Base-by-base conservation (phyloP, 805 yeast genomes). In the Nakazawaea wickerhamii region DNA sequence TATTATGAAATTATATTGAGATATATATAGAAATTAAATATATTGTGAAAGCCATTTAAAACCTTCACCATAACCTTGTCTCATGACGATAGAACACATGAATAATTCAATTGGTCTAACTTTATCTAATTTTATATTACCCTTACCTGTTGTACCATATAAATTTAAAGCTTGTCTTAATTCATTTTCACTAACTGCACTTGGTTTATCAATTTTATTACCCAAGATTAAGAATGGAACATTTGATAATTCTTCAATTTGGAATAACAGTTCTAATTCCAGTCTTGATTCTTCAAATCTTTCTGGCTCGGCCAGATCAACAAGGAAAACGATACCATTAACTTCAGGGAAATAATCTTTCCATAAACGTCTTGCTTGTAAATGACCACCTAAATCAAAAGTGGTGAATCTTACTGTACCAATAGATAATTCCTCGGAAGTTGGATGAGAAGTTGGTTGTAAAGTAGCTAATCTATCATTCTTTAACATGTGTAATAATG, bases 271-370 rank as follows among this genome's bases (percentile, higher is more conserved):
- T 57, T 93, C 98, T 61, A 93, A 77, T 70, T 93, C 99, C 34
- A 89, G 88, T 67, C 86, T 84, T 48, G 96, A 84, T 72, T 93
- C 99, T 53, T 85, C 84, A 55, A 93, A 85, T 67, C 99, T 84
- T 62, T 83, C 95, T 30, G 93, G 82, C 61, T 93, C 99, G 43
- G 98, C 98, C 44, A 95, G 95, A 63, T 93, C 99, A 25, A 93
- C 97, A 46, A 93, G 72, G 65, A 85, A 93, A 25, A 93, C 98
- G 53, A 93, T 93, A 44, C 97, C 99, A 64, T 89, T 86, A 38
- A 93, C 99, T 69, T 93, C 99, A 46, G 99, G 99, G 83, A 93
- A 93, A 66, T 93, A 93, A 64, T 93, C 98, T 63, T 90, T 90
- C 99, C 99, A 93, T 60, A 93, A 80, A 69, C 99, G 88, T 70